Base-by-base conservation (phyloP, 768 basidiomycete genomes). In the Leccinellum rugosiceps region DNA sequence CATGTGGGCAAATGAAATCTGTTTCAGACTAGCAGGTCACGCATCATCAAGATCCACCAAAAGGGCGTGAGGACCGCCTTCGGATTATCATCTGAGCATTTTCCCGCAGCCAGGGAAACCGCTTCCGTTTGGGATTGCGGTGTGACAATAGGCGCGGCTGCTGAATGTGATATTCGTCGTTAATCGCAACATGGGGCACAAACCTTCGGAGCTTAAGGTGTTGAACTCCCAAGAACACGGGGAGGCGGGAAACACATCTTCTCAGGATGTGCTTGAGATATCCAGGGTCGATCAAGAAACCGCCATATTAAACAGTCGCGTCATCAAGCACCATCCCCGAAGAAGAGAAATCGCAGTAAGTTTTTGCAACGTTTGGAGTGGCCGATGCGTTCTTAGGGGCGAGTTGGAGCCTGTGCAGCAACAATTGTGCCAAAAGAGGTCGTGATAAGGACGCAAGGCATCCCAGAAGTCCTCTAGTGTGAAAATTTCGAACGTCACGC, bases 1-100 rank as follows among this genome's bases (percentile, higher is more conserved):
- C 14, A 25, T 5, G 43, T 48, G 52, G 28, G 5, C 32, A 31
- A 50, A 56, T 34, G 34, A 55, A 56, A 66, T 56, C 51, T 13
- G 35, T 28, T 43, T 53, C 43, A 21, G 23, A 55, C 47, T n/a
- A 59, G 21, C 21, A 28, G n/a, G 44, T 17, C 44, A 43, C 48
- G 6, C 25, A 51, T 52, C 28, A 17, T 25, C 30, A 13, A n/a
- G 47, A 25, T n/a, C 26, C 26, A 56, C 34, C 49, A 19, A 41
- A 35, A 23, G 19, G 30, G n/a, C 13, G 3, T 17, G 50, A 48
- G 25, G 15, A 50, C 21, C 34, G 38, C n/a, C 43, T 19, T 25
- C 19, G n/a, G 23, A 34, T 26, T 6, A 34, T n/a, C 35, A 31
- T 23, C 13, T 35, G 50, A 41, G 7, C 31, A 25, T 25, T 11